phyloP scores from a whole-genome alignment of 495 filamentous ascomycete species.

The Hyaloscypha variabilis region DNA sequence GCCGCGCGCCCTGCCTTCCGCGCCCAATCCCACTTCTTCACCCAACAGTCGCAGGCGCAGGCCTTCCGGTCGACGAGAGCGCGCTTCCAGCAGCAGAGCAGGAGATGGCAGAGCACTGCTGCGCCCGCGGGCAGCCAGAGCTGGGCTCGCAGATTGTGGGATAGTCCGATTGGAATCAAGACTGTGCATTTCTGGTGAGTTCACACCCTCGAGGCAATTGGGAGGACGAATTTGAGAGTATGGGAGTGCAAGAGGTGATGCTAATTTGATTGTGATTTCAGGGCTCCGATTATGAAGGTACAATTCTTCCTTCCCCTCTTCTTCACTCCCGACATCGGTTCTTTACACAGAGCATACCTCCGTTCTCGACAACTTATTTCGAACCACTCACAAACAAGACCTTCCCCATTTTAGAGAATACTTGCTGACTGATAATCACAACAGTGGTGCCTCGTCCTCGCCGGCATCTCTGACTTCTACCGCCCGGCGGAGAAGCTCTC shows the following conservation, averaged over 20 bases:
- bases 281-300: conserved; percentile 98
- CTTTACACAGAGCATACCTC: conserved; percentile 14
- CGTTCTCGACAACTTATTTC: conserved; percentile 17
- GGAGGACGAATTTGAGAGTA: not conserved
- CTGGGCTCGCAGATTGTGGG: conserved; percentile 75
- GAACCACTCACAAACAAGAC: no score
- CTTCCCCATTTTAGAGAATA: no score
- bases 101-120: conserved; percentile 63
- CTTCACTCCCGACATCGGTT: conserved; percentile 11
- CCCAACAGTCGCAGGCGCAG: conserved; percentile 18
- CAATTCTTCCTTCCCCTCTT: not conserved
- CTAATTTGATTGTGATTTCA: conserved; percentile 33
- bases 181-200: conserved; percentile 96
- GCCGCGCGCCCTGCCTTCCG: conserved; percentile 34
- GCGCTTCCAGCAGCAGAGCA: conserved; percentile 38
- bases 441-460: conserved; percentile 88
- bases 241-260: not conserved
- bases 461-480: conserved; percentile 87
- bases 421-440: not conserved
- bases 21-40: conserved; percentile 25
- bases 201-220: not conserved
- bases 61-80: conserved; percentile 16
- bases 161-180: conserved; percentile 85
- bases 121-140: conserved; percentile 54
- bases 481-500: conserved; percentile 93